A percentile compares a stretch with the other conserved stretches of the same genome.
Evolutionary conservation across 2,329 filamentous ascomycete species (phyloP).

Genomic region (Colletotrichum cuscutae): DNA sequence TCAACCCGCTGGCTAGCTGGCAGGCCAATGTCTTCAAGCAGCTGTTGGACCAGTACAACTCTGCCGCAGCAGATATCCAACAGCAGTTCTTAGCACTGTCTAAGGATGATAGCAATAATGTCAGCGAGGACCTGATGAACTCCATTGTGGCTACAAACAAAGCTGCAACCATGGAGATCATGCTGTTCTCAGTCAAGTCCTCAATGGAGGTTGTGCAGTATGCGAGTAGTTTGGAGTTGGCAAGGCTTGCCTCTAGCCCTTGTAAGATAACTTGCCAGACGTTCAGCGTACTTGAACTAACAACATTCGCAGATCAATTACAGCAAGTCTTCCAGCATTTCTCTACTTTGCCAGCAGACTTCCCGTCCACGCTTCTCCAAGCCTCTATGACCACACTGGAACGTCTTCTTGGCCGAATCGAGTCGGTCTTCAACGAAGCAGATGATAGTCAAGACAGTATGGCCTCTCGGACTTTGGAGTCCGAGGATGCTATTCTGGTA

Average conservation of each 20-base stretch:
- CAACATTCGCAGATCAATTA: slow-evolving; percentile 51
- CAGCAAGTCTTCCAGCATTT: slow-evolving; percentile 63
- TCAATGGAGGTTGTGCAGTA: slow-evolving; percentile 63
- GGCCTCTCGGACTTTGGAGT: slow-evolving; percentile 50
- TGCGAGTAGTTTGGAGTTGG: slow-evolving; percentile 56
- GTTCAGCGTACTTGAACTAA: slow-evolving; percentile 31
- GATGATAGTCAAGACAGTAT: slow-evolving; percentile 50
- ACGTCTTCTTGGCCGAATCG: slow-evolving; percentile 57
- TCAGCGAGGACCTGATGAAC: slow-evolving; percentile 58
- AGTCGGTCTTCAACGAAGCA: slow-evolving; percentile 51
- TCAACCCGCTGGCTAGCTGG: slow-evolving; percentile 59
- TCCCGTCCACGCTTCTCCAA: slow-evolving; percentile 60
- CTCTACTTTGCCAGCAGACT: slow-evolving; percentile 50
- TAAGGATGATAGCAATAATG: slow-evolving; percentile 53
- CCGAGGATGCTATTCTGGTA: slow-evolving; percentile 60
- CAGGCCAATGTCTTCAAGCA: slow-evolving; percentile 67
- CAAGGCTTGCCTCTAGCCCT: slow-evolving; percentile 60
- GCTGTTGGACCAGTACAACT: slow-evolving; percentile 67
- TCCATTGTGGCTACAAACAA: slow-evolving; percentile 64
- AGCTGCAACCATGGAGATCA: slow-evolving; percentile 62
- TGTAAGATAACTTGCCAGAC: slow-evolving; percentile 40
- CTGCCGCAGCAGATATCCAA: slow-evolving; percentile 65
- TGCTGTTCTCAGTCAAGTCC: slow-evolving; percentile 58
- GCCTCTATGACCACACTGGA: slow-evolving; percentile 58
- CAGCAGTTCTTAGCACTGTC: slow-evolving; percentile 64